phyloP scores from a whole-genome alignment of 257 asterid species.

The Solanum gracilifrons region DNA sequence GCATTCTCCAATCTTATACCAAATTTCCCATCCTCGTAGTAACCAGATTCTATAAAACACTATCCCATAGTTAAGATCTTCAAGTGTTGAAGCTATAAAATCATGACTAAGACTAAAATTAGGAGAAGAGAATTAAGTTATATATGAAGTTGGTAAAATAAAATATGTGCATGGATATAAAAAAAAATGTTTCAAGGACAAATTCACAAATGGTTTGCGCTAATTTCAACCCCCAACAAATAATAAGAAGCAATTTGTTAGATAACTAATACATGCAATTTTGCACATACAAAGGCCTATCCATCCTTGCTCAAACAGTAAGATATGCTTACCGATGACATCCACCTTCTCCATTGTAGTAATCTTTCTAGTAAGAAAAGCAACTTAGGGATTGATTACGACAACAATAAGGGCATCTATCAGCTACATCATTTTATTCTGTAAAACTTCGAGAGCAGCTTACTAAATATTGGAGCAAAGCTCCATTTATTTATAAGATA shows the following conservation, averaged over 20 bases:
- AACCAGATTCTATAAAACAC: constrained; percentile 74
- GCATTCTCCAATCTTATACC: constrained; percentile 94
- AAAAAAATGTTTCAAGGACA: neutral
- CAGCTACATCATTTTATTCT: neutral
- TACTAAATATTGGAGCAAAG: neutral
- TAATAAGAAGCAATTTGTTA: neutral
- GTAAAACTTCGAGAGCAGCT: neutral
- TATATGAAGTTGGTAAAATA: neutral
- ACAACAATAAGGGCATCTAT: neutral
- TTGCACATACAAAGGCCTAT: neutral
- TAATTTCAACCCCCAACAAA: neutral
- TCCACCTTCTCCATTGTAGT: neutral
- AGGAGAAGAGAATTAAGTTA: neutral
- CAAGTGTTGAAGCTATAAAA: neutral
- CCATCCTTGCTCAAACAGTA: neutral
- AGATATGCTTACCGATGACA: neutral
- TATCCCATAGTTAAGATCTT: constrained; percentile 1
- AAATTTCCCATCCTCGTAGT: constrained; percentile 91
- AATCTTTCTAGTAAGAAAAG: neutral
- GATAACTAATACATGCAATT: neutral
- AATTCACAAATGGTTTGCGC: neutral
- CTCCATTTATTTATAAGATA: neutral
- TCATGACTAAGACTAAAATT: neutral
- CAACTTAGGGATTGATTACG: neutral
- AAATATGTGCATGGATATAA: neutral